These are phyloP conservation scores for Fraxinus pennsylvanica DNA, from an alignment of 257 asterid genomes.

Conservation along the genomic window DNA sequence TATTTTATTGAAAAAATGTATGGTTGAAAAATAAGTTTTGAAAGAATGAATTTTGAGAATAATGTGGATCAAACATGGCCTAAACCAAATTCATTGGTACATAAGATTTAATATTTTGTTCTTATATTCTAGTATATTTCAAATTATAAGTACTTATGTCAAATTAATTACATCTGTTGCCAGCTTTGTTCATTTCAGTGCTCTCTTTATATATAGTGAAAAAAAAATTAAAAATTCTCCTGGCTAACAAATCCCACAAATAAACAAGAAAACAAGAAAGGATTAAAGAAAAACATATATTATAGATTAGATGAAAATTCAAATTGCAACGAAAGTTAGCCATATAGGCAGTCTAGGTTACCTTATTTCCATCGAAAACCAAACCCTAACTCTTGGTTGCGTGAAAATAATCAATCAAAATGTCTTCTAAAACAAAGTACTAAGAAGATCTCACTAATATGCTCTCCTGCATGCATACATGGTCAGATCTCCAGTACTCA, in stretches of 20 bases:
- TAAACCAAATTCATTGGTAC: too few species aligned
- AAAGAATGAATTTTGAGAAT: too few species aligned
- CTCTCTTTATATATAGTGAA: background rate
- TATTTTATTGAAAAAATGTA: too few species aligned
- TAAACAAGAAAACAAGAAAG: background rate
- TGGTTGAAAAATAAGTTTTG: too few species aligned
- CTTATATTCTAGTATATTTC: too few species aligned
- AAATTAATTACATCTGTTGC: background rate
- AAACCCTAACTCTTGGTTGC: background rate
- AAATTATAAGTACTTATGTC: too few species aligned
- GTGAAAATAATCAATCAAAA: background rate
- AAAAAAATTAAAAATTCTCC: too few species aligned
- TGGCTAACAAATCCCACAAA: background rate
- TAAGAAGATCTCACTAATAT: slow-evolving; percentile 64
- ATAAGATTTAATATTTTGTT: too few species aligned
- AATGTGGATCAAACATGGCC: too few species aligned
- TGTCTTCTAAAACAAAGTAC: slow-evolving; percentile 45
- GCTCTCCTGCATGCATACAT: slow-evolving; percentile 43
- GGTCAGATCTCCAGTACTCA: slow-evolving; percentile 74
- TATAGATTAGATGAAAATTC: background rate
- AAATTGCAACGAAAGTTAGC: background rate
- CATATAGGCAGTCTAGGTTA: background rate
- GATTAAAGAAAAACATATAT: background rate
- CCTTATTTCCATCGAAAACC: background rate
- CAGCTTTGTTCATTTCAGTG: background rate